Evolutionary conservation across 176 grass and related monocot species (phyloP), one percentile per base, ranked within the genome.

Genomic region (Phragmites australis): DNA sequence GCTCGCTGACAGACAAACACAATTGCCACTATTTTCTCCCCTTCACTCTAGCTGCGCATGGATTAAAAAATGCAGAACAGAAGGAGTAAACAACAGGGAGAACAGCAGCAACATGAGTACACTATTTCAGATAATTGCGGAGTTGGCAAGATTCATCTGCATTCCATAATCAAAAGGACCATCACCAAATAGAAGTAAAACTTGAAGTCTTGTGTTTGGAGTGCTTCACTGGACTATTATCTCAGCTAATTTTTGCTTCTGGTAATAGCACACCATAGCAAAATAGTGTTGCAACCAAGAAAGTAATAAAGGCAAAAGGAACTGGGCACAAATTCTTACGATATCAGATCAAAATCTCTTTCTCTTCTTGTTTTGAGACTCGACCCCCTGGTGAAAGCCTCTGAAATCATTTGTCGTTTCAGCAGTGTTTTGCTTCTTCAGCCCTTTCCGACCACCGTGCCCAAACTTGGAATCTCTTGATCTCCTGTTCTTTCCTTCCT

Each of bases 351-450:
- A 91, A 88, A 59, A 83, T 76, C 84, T 87, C 48, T 88, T 88
- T 69, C 87, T 78, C 84, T 89, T 89, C 78, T 89, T 93, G 73
- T 81, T 88, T 82, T 71, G 47, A 16, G 76, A 63, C 16, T 50
- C 57, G 11, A 84, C 71, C 41, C 76, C 76, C 51, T 86, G 56
- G 77, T 86, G 89, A 40, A 95, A 99, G 31, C 83, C 65, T 88
- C 86, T 93, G 17, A 99, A 91, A 63, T 99, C 86, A 77, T 95
- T 88, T 0, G 84, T 95, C 0, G 96, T 91, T 47, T 93, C 88
- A 31, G 86, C 86, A 49, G 90, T 91, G 69, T 98, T 98, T 78
- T 98, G 92, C 75, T 98, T 98, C 83, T 72, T 98, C 67, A 89
- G 44, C 61, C 88, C 96, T 83, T 95, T 95, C 44, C 96, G 84